These are phyloP conservation scores for Wickerhamiella azymoides DNA, from an alignment of 805 yeast genomes.

Conservation along the genomic window DNA sequence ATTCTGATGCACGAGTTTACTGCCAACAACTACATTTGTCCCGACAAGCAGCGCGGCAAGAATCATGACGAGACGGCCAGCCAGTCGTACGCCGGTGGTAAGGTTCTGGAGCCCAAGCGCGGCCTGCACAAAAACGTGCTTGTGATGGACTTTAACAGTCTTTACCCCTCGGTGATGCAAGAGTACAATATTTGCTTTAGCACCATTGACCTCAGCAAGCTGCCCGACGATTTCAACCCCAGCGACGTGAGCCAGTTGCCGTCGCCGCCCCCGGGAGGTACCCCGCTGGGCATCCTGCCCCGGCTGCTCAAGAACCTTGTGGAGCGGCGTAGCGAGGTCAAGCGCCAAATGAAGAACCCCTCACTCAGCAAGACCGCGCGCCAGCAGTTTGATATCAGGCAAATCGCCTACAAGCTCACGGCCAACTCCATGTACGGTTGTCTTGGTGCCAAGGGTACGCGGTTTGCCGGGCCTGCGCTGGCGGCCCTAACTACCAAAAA, in stretches of 20 bases:
- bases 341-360: constrained; percentile 66
- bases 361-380: constrained; percentile 43
- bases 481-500: constrained; percentile 91
- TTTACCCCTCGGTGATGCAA: constrained; percentile 94
- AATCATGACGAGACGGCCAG: constrained; percentile 36
- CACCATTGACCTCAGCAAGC: constrained; percentile 46
- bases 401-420: constrained; percentile 87
- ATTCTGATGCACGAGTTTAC: constrained; percentile 85
- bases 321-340: constrained; percentile 83
- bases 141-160: constrained; percentile 96
- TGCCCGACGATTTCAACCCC: constrained; percentile 31
- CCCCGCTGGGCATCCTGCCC: constrained; percentile 72
- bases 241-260: constrained; percentile 11
- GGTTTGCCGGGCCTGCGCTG: constrained; percentile 90
- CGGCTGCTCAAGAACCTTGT: constrained; percentile 70
- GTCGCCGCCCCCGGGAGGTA: constrained; percentile 39
- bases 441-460: constrained; percentile 78
- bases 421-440: constrained; percentile 99
- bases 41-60: constrained; percentile 38
- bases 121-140: constrained; percentile 81
- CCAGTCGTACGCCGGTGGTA: constrained; percentile 79
- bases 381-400: constrained; percentile 87
- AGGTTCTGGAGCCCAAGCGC: constrained; percentile 92
- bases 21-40: constrained; percentile 66
- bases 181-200: constrained; percentile 96